These are phyloP conservation scores for Boehmeria nivea DNA, from an alignment of 306 rosid species.

Conservation along the genomic window DNA sequence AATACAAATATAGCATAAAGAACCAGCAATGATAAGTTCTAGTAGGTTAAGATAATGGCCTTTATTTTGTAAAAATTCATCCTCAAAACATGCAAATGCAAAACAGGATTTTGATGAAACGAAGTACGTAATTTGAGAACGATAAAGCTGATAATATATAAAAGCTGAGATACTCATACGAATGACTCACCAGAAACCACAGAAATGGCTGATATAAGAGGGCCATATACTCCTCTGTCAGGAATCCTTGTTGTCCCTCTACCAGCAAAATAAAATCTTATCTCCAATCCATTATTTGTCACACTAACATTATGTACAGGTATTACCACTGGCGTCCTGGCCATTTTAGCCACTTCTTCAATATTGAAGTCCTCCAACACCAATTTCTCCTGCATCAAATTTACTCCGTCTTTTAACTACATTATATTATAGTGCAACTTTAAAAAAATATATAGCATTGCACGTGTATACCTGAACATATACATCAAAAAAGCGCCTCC, in stretches of 20 bases:
- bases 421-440: slow-evolving; percentile 3
- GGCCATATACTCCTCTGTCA: slow-evolving; percentile 56
- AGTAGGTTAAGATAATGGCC: too few relatives aligned
- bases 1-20: too few relatives aligned
- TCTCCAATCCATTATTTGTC: slow-evolving; percentile 45
- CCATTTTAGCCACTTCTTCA: slow-evolving; percentile 35
- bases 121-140: too few relatives aligned
- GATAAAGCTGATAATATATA: too few relatives aligned
- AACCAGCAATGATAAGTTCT: too few relatives aligned
- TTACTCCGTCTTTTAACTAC: slow-evolving; percentile 10
- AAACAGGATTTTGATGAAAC: not conserved
- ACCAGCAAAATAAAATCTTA: slow-evolving; percentile 58
- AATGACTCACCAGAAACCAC: slow-evolving; percentile 49
- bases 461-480: slow-evolving; percentile 55
- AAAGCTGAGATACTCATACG: not conserved
- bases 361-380: slow-evolving; percentile 47
- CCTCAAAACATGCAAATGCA: too few relatives aligned
- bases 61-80: too few relatives aligned
- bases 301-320: slow-evolving; percentile 31
- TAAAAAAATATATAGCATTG: not conserved
- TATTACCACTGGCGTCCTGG: slow-evolving; percentile 33
- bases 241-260: slow-evolving; percentile 63
- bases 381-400: slow-evolving; percentile 44
- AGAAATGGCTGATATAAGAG: slow-evolving; percentile 63
- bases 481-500: slow-evolving; percentile 56